These are phyloP conservation scores for Leccinum ochraceum DNA, from an alignment of 768 basidiomycete species.

Conservation along the genomic window DNA sequence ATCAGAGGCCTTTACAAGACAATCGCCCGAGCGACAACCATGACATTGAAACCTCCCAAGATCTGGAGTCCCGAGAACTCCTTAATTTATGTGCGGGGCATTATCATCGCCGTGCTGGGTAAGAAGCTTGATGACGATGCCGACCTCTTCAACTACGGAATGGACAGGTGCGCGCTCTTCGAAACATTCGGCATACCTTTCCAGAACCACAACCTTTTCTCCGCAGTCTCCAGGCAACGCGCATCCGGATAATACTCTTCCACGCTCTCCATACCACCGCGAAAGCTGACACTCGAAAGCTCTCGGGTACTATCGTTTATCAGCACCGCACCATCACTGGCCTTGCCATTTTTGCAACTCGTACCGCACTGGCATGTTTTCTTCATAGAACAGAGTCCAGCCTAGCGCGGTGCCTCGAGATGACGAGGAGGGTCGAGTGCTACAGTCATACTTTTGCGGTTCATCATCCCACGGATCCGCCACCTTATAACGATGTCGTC, in stretches of 20 bases:
- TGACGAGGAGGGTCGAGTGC: conserved; percentile 12
- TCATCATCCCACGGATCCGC: conserved; percentile 4
- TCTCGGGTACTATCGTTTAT: conserved; percentile 38
- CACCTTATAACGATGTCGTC: conserved; percentile 16
- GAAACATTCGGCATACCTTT: neutral
- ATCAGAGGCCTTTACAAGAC: conserved; percentile 16
- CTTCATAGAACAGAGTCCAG: conserved; percentile 13
- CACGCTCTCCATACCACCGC: conserved; percentile 32
- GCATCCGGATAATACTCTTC: conserved; percentile 42
- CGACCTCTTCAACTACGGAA: conserved; percentile 15
- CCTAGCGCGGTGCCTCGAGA: conserved; percentile 15
- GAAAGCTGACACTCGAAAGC: conserved; percentile 18
- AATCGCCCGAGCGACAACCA: conserved; percentile 2
- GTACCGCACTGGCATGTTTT: conserved; percentile 14
- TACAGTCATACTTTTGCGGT: conserved; percentile 11
- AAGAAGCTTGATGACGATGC: conserved; percentile 11
- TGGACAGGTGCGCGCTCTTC: conserved; percentile 9
- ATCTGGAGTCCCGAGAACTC: conserved; percentile 19
- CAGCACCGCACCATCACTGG: conserved; percentile 35
- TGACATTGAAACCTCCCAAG: conserved; percentile 16
- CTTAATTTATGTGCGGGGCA: conserved; percentile 13
- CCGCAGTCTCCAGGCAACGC: conserved; percentile 40
- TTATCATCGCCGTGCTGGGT: conserved; percentile 16
- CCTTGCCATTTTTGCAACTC: conserved; percentile 21
- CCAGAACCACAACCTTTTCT: neutral